phyloP scores from a whole-genome alignment of 805 yeast genomes.

The Pichia deserticola region DNA sequence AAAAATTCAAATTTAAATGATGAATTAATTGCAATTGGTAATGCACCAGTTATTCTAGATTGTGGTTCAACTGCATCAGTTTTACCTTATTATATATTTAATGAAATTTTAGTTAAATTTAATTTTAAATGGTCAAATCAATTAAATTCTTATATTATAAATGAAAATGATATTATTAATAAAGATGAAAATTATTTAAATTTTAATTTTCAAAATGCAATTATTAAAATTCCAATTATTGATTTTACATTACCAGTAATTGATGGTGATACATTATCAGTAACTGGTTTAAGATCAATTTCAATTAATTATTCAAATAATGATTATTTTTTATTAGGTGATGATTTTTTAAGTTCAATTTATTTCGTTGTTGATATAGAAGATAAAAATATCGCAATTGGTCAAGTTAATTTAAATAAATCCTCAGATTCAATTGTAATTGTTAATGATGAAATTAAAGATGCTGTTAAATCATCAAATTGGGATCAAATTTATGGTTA shows the following conservation, averaged over 20 bases:
- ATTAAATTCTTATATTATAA: conserved; percentile 37
- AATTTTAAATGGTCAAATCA: conserved; percentile 34
- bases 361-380: conserved; percentile 52
- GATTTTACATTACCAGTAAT: conserved; percentile 13
- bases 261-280: conserved; percentile 7
- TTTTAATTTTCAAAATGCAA: conserved; percentile 47
- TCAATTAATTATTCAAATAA: conserved; percentile 16
- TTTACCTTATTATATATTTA: conserved; percentile 31
- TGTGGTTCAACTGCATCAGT: conserved; percentile 44
- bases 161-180: conserved; percentile 28
- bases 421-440: neutral
- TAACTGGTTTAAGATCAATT: conserved; percentile 8
- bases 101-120: conserved; percentile 22
- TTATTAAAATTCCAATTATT: conserved; percentile 41
- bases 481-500: conserved; percentile 8
- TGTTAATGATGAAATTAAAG: conserved; percentile 5
- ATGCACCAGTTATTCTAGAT: conserved; percentile 37
- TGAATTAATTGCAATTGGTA: conserved; percentile 12
- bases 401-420: conserved; percentile 22
- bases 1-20: conserved; percentile 9
- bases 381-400: conserved; percentile 35
- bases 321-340: conserved; percentile 40
- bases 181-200: conserved; percentile 21
- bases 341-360: conserved; percentile 42
- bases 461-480: conserved; percentile 1